Base-by-base conservation (phyloP, 2,329 filamentous ascomycete genomes). In the Zasmidium cellare region DNA sequence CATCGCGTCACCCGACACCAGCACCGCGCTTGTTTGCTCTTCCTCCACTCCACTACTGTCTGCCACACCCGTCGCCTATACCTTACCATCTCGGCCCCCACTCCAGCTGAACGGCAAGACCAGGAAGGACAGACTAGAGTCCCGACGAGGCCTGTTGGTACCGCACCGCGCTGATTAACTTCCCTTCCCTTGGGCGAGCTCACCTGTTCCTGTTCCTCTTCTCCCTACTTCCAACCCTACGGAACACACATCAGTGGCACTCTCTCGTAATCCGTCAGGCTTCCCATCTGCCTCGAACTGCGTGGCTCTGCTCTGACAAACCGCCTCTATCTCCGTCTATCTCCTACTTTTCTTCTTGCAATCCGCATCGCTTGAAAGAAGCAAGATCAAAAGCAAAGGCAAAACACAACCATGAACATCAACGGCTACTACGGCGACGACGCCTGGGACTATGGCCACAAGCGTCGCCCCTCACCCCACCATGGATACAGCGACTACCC, bases 371-470 rank as follows among this genome's bases (percentile, higher is more conserved):
- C 47, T 25, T 24, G 22, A 31, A 19, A 3, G 22, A 50, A 50
- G 23, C 22, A 19, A 50, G 9, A 25, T 7, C 24, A 19, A 50
- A 18, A 25, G 16, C 24, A 20, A 50, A 28, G 16, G 19, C n/a
- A n/a, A n/a, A n/a, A n/a, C n/a, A n/a, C n/a, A n/a, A n/a, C n/a
- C n/a, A 28, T 28, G 47, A 50, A 19, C 22, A 19, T 19, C 47
- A 50, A 47, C 31, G 50, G 56, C 46, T 69, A 62, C 59, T 63
- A 66, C 51, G 65, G 59, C 31, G 64, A 65, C 53, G 63, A 65
- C 49, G 64, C 58, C 53, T 65, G 59, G 35, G 61, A 65, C 51
- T 67, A 62, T 56, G 51, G 62, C 46, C 56, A 55, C 48, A 28
- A 56, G 22, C 59, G 56, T 38, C 51, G 62, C 56, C 64, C 60